Evolutionary conservation across 2,329 filamentous ascomycete genomes (phyloP).

Genomic region (Calonectria pseudoturangicola): DNA sequence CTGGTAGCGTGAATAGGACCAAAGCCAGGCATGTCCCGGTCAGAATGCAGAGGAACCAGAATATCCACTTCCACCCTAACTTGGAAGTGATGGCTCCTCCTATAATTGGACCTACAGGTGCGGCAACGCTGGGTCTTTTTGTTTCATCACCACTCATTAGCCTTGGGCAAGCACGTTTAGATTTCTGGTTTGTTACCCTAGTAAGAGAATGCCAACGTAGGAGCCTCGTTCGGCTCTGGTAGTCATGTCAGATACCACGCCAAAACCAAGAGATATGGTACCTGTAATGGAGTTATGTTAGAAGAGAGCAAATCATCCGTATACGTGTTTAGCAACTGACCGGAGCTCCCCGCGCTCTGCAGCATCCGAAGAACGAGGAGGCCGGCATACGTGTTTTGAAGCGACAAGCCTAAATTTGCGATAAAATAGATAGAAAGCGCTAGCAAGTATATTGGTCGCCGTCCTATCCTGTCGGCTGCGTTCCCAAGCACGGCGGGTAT

Average conservation of each 20-base stretch:
- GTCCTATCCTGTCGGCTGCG: not conserved
- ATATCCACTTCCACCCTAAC: constrained; percentile 19
- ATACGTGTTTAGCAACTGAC: not conserved
- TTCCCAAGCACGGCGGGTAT: constrained; percentile 15
- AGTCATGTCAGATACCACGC: constrained; percentile 9
- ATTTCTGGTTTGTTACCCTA: not conserved
- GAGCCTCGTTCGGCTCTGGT: not conserved
- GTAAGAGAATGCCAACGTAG: constrained; percentile 1
- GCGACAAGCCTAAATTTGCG: constrained; percentile 3
- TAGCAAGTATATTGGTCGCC: constrained; percentile 8
- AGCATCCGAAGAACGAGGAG: constrained; percentile 4
- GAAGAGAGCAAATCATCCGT: not conserved
- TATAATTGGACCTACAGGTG: constrained; percentile 5
- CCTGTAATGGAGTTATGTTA: not conserved
- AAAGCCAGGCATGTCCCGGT: not conserved
- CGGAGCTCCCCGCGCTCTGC: constrained; percentile 10
- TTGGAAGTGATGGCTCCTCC: constrained; percentile 2
- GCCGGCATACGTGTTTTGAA: not conserved
- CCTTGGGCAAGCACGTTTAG: not conserved
- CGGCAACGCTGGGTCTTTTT: constrained; percentile 13
- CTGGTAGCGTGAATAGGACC: not conserved
- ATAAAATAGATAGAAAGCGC: not conserved
- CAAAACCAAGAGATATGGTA: constrained; percentile 3
- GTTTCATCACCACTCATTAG: not conserved
- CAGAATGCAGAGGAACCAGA: constrained; percentile 18